Conservation (phyloP, 2,329 filamentous ascomycete genomes). For the Fusarium robinianum region DNA sequence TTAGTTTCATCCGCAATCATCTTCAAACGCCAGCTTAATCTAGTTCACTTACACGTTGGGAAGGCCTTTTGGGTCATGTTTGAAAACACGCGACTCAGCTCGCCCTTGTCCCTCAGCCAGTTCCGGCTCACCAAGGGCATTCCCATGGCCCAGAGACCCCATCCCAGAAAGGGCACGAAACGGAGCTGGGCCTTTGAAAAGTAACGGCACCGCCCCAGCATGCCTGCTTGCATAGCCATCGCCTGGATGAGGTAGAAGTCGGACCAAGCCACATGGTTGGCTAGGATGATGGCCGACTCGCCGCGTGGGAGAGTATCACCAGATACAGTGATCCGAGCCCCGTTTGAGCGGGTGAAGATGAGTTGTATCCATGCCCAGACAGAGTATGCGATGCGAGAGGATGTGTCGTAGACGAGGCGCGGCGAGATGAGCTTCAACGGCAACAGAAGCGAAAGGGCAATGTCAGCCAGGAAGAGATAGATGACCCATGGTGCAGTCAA, state of each 20-base stretch:
- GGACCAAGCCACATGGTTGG: conserved; percentile 64
- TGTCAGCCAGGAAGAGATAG: conserved; percentile 56
- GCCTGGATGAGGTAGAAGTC: conserved; percentile 69
- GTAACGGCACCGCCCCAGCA: conserved; percentile 65
- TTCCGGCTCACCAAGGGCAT: conserved; percentile 66
- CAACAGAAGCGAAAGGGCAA: conserved; percentile 54
- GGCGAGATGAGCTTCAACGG: conserved; percentile 54
- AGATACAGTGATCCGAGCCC: conserved; percentile 56
- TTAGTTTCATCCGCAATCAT: conserved; percentile 11
- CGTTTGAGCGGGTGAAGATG: conserved; percentile 60
- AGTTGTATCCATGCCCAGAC: conserved; percentile 62
- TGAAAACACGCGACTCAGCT: conserved; percentile 61
- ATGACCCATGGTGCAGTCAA: conserved; percentile 57
- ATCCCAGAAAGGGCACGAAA: conserved; percentile 64
- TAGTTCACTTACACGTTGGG: conserved; percentile 58
- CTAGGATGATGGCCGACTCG: conserved; percentile 64
- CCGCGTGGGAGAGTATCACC: conserved; percentile 55
- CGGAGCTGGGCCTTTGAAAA: conserved; percentile 65
- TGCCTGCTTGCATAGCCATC: conserved; percentile 56
- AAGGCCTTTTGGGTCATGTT: conserved; percentile 56
- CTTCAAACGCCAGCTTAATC: not conserved
- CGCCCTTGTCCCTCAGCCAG: conserved; percentile 60
- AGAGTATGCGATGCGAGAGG: conserved; percentile 57
- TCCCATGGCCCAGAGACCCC: conserved; percentile 67
- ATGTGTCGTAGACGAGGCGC: conserved; percentile 55